A percentile compares a stretch with the other conserved stretches of the same genome.
Evolutionary conservation across 164 flowering plant species (phyloP).

Genomic region (Kingdonia uniflora): DNA sequence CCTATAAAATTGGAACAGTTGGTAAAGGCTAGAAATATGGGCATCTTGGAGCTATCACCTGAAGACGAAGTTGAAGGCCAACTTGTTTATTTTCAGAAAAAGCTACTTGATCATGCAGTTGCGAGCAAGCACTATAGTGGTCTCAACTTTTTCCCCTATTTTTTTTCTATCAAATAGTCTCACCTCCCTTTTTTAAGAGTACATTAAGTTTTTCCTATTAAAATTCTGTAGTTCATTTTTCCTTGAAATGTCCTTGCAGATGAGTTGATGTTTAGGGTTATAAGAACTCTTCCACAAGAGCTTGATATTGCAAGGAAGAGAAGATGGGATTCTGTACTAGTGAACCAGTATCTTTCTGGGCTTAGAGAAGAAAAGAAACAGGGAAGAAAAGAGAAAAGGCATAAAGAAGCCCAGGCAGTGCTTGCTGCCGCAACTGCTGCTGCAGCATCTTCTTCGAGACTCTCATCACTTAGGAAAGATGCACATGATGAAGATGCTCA

Average conservation of each 20-base stretch:
- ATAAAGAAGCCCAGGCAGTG: conserved; percentile 90
- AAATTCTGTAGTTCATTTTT: too few relatives aligned
- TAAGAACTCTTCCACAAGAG: conserved; percentile 58
- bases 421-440: conserved; percentile 98
- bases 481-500: conserved; percentile 45
- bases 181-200: too few relatives aligned
- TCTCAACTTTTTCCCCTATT: conserved; percentile 15
- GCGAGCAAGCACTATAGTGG: conserved; percentile 53
- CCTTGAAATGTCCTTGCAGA: conserved; percentile 33
- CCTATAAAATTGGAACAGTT: conserved; percentile 29
- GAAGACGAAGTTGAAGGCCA: conserved; percentile 91
- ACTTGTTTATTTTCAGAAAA: conserved; percentile 64
- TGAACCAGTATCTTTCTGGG: conserved; percentile 61
- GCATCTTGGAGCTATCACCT: conserved; percentile 47
- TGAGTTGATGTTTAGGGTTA: conserved; percentile 48
- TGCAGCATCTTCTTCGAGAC: conserved; percentile 89
- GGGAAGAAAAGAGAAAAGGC: conserved; percentile 83
- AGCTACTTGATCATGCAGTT: conserved; percentile 41
- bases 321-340: conserved; percentile 79
- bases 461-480: conserved; percentile 77
- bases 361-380: conserved; percentile 77
- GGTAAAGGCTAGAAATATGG: conserved; percentile 36
- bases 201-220: too few relatives aligned
- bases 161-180: too few relatives aligned
- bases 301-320: conserved; percentile 40